phyloP scores from a whole-genome alignment of 192 early-diverging fungal species.

The Entomortierella lignicola region DNA sequence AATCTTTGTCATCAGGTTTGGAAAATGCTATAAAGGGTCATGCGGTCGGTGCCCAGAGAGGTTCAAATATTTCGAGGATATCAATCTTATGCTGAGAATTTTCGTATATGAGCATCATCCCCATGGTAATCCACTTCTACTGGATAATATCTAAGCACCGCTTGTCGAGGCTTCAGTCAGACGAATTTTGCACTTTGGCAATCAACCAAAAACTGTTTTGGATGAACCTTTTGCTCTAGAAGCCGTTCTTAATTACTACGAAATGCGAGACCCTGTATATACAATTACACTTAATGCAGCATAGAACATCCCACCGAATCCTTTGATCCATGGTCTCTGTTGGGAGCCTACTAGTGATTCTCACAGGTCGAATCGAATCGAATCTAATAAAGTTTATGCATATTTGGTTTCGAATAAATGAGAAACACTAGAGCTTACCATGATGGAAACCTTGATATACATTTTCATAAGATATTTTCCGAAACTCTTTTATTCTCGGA shows the following conservation, averaged over 20 bases:
- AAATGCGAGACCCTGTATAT: slow-evolving; percentile 8
- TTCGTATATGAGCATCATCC: slow-evolving; percentile 18
- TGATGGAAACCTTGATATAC: slow-evolving; percentile 13
- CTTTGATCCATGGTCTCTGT: slow-evolving; percentile 11
- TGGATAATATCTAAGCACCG: slow-evolving; percentile 6
- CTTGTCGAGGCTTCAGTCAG: slow-evolving; percentile 27
- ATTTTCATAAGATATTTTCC: slow-evolving; percentile 18
- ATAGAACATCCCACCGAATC: background rate
- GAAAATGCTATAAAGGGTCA: slow-evolving; percentile 18
- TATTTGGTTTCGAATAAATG: no score
- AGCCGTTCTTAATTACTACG: slow-evolving; percentile 26
- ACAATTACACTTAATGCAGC: slow-evolving; percentile 2
- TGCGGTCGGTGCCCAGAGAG: background rate
- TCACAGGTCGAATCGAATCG: no score
- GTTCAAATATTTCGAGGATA: slow-evolving; percentile 17
- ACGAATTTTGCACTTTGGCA: slow-evolving; percentile 1
- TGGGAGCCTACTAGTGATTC: no score
- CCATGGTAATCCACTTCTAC: slow-evolving; percentile 14
- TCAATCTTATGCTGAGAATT: slow-evolving; percentile 5
- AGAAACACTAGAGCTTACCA: no score
- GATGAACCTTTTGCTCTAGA: slow-evolving; percentile 22
- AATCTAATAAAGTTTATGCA: no score
- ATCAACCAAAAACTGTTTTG: background rate
- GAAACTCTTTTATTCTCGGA: slow-evolving; percentile 2
- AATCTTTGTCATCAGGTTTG: slow-evolving; percentile 24